phyloP scores from a whole-genome alignment of 352 stramenopile genomes.

The Pythium angustatum region DNA sequence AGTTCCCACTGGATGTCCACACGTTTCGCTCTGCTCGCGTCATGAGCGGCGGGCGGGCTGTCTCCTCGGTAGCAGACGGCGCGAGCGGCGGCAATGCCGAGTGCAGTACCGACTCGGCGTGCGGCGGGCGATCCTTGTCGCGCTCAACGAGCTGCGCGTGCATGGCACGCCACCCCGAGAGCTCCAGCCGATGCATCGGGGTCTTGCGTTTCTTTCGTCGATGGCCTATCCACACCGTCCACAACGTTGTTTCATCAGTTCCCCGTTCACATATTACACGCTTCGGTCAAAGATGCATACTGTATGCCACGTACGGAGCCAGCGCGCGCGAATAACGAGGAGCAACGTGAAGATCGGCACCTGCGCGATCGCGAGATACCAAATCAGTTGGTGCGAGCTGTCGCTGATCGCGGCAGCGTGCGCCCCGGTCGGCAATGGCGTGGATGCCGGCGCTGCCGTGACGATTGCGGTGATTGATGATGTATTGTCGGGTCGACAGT shows the following conservation, averaged over 20 bases:
- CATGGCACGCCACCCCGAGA: constrained; percentile 25
- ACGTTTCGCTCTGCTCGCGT: constrained; percentile 20
- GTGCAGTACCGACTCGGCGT: constrained; percentile 17
- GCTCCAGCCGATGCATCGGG: constrained; percentile 18
- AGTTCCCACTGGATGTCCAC: neutral
- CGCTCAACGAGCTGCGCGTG: constrained; percentile 21
- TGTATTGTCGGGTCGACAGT: constrained; percentile 4
- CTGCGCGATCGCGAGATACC: constrained; percentile 22
- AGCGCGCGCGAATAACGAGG: constrained; percentile 11
- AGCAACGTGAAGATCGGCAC: constrained; percentile 17
- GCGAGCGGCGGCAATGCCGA: constrained; percentile 23
- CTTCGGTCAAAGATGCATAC: too few relatives aligned
- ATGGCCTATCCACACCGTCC: too few relatives aligned
- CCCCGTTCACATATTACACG: too few relatives aligned
- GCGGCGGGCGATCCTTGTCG: constrained; percentile 15
- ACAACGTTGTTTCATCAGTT: too few relatives aligned
- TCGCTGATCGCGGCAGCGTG: neutral
- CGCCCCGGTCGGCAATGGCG: neutral
- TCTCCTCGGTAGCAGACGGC: neutral
- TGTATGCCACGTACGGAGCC: constrained; percentile 20
- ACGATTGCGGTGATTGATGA: neutral
- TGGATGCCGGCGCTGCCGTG: neutral
- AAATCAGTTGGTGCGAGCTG: constrained; percentile 8
- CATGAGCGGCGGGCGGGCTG: constrained; percentile 12
- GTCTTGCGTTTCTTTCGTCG: neutral